Percentiles rank a stretch among this genome's conserved stretches.
Evolutionary conservation across 345 rosid species (phyloP).

Genomic region (Erucastrum elatum): DNA sequence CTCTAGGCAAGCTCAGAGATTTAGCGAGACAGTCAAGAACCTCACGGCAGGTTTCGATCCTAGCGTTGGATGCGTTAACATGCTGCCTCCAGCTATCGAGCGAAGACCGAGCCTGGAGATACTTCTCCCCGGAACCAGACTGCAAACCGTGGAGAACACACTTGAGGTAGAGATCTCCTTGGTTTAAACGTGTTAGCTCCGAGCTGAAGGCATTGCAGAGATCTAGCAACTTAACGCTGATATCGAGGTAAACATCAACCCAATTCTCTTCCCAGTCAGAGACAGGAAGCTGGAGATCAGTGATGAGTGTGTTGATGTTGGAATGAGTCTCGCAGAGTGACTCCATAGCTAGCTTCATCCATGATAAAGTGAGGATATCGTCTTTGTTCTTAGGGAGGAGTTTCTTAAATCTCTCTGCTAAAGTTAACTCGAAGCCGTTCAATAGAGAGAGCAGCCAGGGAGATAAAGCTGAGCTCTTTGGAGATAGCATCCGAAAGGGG

Average conservation of each 20-base stretch:
- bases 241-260: constrained; percentile 85
- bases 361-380: constrained; percentile 66
- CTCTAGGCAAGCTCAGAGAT: constrained; percentile 71
- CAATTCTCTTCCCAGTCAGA: constrained; percentile 89
- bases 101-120: constrained; percentile 56
- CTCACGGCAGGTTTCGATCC: constrained; percentile 59
- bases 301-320: constrained; percentile 61
- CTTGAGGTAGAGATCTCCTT: constrained; percentile 77
- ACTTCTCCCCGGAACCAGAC: constrained; percentile 50
- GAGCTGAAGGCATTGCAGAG: constrained; percentile 79
- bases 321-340: constrained; percentile 70
- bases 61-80: constrained; percentile 56
- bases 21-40: constrained; percentile 56
- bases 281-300: constrained; percentile 79
- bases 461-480: constrained; percentile 74
- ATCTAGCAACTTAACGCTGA: constrained; percentile 84
- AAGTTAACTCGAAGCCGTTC: constrained; percentile 58
- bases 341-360: constrained; percentile 88
- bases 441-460: constrained; percentile 50
- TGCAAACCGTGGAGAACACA: constrained; percentile 63
- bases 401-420: constrained; percentile 62
- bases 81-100: constrained; percentile 81
- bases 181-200: constrained; percentile 69
- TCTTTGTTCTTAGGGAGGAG: constrained; percentile 61
- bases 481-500: constrained; percentile 74